phyloP scores from a whole-genome alignment of 805 yeast species.

The Metahyphopichia silvanorum region DNA sequence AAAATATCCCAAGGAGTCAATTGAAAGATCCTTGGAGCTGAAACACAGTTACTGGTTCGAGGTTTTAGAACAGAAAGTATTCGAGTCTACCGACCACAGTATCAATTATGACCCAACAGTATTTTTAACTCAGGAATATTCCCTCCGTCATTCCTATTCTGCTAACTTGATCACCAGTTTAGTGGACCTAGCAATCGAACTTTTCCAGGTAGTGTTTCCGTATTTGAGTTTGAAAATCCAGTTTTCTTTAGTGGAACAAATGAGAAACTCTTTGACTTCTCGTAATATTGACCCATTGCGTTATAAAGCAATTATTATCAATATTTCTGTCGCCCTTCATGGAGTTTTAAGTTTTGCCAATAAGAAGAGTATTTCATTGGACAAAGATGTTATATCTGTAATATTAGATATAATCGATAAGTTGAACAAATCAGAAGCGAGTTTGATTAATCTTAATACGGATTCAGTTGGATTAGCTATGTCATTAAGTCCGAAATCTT shows the following conservation, averaged over 20 bases:
- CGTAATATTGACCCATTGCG: conserved; percentile 30
- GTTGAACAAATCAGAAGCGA: conserved; percentile 36
- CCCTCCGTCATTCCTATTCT: conserved; percentile 19
- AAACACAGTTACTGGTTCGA: conserved; percentile 27
- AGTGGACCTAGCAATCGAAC: conserved; percentile 75
- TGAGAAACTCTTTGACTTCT: conserved; percentile 52
- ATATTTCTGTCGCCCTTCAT: conserved; percentile 62
- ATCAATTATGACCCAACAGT: conserved; percentile 32
- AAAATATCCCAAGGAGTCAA: conserved; percentile 13
- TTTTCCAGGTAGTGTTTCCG: conserved; percentile 71
- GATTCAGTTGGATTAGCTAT: conserved; percentile 55
- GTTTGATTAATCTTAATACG: conserved; percentile 47
- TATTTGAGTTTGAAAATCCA: conserved; percentile 75
- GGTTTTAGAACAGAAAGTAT: conserved; percentile 21
- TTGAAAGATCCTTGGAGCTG: conserved; percentile 26
- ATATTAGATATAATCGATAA: conserved; percentile 50
- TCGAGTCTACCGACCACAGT: conserved; percentile 20
- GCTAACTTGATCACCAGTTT: conserved; percentile 35
- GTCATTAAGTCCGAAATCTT: conserved; percentile 14
- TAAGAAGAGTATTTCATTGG: conserved; percentile 17
- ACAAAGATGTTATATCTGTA: conserved; percentile 36
- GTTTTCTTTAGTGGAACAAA: conserved; percentile 78
- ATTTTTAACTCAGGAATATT: conserved; percentile 22
- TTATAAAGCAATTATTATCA: conserved; percentile 51
- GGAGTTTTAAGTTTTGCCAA: conserved; percentile 34